Evolutionary conservation across 192 early-diverging fungal genomes (phyloP).

Genomic region (Umbelopsis vinacea): DNA sequence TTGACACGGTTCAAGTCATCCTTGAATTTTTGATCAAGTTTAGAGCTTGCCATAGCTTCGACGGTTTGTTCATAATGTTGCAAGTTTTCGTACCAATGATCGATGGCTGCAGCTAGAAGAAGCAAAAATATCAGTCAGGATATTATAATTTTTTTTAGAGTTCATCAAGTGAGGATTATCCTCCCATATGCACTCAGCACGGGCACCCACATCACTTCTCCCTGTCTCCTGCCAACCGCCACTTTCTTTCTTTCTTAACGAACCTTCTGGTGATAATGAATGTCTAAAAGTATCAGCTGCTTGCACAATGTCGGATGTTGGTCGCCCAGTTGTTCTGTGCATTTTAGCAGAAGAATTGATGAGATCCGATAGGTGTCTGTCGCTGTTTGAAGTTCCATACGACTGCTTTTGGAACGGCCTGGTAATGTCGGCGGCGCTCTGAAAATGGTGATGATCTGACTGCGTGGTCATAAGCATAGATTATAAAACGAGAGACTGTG

Average conservation of each 20-base stretch:
- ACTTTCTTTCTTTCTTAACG: conserved; percentile 5
- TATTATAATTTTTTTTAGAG: background rate
- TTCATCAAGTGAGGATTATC: background rate
- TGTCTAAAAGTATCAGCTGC: conserved; percentile 21
- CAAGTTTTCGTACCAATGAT: conserved; percentile 91
- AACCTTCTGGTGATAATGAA: conserved; percentile 19
- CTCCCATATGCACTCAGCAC: too few relatives aligned
- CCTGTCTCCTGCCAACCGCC: too few relatives aligned
- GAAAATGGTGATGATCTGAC: conserved; percentile 14
- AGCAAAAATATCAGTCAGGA: background rate
- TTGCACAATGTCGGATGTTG: conserved; percentile 35
- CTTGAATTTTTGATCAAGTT: conserved; percentile 82
- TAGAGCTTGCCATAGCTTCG: conserved; percentile 85
- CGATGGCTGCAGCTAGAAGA: conserved; percentile 68
- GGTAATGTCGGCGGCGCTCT: background rate
- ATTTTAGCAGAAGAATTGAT: background rate
- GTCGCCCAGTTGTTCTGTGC: background rate
- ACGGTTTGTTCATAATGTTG: conserved; percentile 90
- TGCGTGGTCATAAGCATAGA: conserved; percentile 25
- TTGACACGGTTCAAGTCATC: conserved; percentile 93
- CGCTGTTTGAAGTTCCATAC: conserved; percentile 14
- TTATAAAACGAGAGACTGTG: conserved; percentile 13
- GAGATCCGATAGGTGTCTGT: conserved; percentile 8
- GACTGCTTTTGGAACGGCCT: conserved; percentile 5
- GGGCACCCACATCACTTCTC: too few relatives aligned